A percentile compares a stretch with the other conserved stretches of the same genome.
Evolutionary conservation across 2,329 filamentous ascomycete species (phyloP).

Genomic region (Aphanoascus verrucosus): DNA sequence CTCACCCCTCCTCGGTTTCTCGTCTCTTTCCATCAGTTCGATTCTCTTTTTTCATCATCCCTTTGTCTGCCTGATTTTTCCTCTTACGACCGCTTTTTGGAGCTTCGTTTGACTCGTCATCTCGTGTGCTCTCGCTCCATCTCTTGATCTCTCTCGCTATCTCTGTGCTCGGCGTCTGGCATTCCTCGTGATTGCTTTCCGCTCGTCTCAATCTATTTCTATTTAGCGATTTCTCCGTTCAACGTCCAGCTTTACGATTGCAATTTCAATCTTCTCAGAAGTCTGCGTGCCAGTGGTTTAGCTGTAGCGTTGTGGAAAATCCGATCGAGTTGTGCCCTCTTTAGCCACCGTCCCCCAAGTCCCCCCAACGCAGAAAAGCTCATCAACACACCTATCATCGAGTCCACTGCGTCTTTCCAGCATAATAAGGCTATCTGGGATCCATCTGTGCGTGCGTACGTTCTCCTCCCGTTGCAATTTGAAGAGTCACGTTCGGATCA

Average conservation of each 20-base stretch:
- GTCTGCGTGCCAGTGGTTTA: conserved; percentile 1
- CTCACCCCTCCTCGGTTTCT: background rate
- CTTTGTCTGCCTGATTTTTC: background rate
- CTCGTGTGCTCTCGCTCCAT: background rate
- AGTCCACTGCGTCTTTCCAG: background rate
- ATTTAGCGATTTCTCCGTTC: background rate
- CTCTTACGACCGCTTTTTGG: background rate
- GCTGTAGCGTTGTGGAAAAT: conserved; percentile 9
- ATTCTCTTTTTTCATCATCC: background rate
- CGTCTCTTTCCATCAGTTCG: conserved; percentile 17
- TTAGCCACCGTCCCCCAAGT: no score
- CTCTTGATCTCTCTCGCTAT: background rate
- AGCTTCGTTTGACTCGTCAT: conserved; percentile 4
- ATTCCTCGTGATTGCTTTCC: conserved; percentile 7
- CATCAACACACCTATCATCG: conserved; percentile 3
- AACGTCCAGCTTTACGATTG: conserved; percentile 1
- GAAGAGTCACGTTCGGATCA: background rate
- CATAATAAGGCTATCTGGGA: background rate
- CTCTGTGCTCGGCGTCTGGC: background rate
- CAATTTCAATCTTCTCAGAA: background rate
- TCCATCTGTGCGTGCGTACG: conserved; percentile 10
- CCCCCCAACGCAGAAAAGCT: background rate
- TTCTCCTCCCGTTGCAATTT: conserved; percentile 6
- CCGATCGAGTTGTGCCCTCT: conserved; percentile 2
- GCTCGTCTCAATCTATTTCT: conserved; percentile 1